Evolutionary conservation across 2,329 filamentous ascomycete genomes (phyloP).

Genomic region (Diaporthe nobilis): DNA sequence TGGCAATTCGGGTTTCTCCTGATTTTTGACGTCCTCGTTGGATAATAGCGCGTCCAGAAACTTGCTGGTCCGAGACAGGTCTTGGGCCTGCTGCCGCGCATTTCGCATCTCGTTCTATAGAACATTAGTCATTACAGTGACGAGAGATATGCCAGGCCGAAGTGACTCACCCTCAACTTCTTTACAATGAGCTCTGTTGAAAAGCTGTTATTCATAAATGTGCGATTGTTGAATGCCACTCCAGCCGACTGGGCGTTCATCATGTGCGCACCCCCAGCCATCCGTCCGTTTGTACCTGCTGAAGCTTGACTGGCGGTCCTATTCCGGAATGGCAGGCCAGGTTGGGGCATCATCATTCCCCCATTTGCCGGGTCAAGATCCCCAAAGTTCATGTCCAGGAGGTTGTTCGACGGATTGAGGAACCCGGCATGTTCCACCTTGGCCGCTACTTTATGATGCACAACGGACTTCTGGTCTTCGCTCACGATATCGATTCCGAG

Average conservation of each 20-base stretch:
- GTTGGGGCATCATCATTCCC: conserved; percentile 78
- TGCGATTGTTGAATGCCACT: conserved; percentile 59
- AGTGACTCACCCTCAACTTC: conserved; percentile 78
- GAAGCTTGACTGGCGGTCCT: conserved; percentile 78
- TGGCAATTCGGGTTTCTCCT: conserved; percentile 64
- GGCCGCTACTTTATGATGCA: conserved; percentile 97
- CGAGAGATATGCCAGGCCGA: conserved; percentile 26
- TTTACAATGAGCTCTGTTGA: conserved; percentile 97
- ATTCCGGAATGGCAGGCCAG: conserved; percentile 78
- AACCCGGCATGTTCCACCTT: conserved; percentile 97
- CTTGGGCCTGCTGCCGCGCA: conserved; percentile 88
- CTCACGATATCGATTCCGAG: conserved; percentile 98
- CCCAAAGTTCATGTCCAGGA: conserved; percentile 91
- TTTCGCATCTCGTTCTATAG: conserved; percentile 88
- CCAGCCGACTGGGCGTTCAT: conserved; percentile 66
- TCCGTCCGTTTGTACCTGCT: conserved; percentile 72
- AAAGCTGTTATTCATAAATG: conserved; percentile 42
- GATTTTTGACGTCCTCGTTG: conserved; percentile 75
- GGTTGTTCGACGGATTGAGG: conserved; percentile 79
- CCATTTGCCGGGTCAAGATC: conserved; percentile 88
- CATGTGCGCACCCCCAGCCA: conserved; percentile 64
- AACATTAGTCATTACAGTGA: conserved; percentile 46
- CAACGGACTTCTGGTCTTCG: conserved; percentile 98
- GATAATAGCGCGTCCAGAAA: conserved; percentile 84
- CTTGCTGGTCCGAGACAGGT: conserved; percentile 84